Conservation (phyloP, 208 protist genomes). For the Trypanosoma platydactyli region DNA sequence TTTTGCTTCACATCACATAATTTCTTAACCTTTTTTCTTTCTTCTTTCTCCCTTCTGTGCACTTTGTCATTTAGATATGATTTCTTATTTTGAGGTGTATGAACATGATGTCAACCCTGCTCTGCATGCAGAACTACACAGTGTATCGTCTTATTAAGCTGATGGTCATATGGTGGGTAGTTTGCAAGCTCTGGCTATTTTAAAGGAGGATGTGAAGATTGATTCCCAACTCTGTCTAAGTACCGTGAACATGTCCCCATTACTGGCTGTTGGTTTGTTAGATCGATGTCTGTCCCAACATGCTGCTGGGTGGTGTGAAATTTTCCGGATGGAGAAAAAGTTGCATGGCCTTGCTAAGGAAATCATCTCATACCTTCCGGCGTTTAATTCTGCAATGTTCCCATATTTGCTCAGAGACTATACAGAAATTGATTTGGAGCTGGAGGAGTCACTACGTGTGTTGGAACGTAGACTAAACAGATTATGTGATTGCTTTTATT, state of each 20-base stretch:
- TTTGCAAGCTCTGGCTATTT: not conserved
- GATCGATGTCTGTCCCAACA: not conserved
- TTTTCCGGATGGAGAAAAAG: conserved; percentile 18
- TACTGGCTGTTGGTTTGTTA: not conserved
- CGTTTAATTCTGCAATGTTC: not conserved
- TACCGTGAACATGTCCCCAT: not conserved
- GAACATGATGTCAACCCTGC: conserved; percentile 5
- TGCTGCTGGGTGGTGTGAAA: not conserved
- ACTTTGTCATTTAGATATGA: conserved; percentile 5
- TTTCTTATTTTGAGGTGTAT: conserved; percentile 20
- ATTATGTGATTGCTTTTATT: not conserved
- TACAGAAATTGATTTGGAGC: not conserved
- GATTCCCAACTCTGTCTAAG: not conserved
- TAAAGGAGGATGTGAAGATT: not conserved
- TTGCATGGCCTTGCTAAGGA: conserved; percentile 14
- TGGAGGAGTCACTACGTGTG: conserved; percentile 1
- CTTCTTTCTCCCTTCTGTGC: not conserved
- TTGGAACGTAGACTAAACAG: conserved; percentile 12
- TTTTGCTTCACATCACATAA: not conserved
- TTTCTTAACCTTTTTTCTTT: conserved; percentile 9
- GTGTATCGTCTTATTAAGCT: conserved; percentile 10
- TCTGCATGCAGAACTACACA: not conserved
- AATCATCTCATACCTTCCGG: not conserved
- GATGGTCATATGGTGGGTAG: conserved; percentile 15
- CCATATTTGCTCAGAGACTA: not conserved